These are phyloP conservation scores for Kentomonas sorsogonicus DNA, from an alignment of 208 protist genomes.

Conservation along the genomic window DNA sequence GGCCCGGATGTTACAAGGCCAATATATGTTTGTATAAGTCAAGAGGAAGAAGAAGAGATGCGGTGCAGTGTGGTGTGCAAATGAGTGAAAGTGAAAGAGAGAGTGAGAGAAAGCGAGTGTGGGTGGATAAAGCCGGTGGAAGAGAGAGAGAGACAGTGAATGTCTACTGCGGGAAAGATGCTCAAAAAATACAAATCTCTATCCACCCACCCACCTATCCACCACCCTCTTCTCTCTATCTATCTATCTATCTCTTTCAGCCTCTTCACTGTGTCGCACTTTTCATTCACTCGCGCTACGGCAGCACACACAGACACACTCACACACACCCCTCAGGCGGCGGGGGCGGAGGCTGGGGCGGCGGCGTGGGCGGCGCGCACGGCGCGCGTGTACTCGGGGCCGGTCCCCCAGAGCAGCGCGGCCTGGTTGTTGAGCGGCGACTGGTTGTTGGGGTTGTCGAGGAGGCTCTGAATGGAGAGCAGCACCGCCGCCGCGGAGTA, in stretches of 20 bases:
- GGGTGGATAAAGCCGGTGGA: too few species aligned
- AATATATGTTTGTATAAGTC: background rate
- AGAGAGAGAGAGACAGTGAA: background rate
- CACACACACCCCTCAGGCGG: background rate
- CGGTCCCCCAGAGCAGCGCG: constrained; percentile 87
- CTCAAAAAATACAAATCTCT: constrained; percentile 6
- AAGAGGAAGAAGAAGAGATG: background rate
- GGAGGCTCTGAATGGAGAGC: constrained; percentile 93
- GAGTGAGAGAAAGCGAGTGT: background rate
- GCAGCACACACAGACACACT: background rate
- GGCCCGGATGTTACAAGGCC: background rate
- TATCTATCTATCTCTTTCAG: background rate
- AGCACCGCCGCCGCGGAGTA: constrained; percentile 93
- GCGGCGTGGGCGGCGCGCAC: constrained; percentile 52
- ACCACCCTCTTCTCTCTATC: background rate
- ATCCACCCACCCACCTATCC: background rate
- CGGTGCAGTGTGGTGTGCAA: background rate
- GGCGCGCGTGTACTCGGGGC: constrained; percentile 49
- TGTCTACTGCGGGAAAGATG: background rate
- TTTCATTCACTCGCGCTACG: background rate
- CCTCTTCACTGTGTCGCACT: constrained; percentile 5
- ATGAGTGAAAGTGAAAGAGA: background rate
- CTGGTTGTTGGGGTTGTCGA: constrained; percentile 95
- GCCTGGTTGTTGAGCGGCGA: constrained; percentile 94
- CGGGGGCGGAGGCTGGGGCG: background rate